Evolutionary conservation across 306 rosid species (phyloP).

Genomic region (Cucurbita argyrosperma): DNA sequence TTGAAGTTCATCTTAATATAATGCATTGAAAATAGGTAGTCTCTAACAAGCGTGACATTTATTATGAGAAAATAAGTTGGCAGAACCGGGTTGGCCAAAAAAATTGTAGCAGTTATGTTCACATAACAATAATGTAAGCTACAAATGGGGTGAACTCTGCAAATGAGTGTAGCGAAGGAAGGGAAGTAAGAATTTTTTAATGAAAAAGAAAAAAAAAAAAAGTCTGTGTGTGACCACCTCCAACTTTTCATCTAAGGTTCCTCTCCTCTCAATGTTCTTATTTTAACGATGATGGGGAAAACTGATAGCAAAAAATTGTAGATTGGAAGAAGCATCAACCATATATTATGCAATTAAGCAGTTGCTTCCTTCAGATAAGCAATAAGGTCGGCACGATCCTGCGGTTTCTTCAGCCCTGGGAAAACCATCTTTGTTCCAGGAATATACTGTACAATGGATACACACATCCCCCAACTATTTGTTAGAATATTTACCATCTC

Average conservation of each 20-base stretch:
- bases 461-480: background rate
- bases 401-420: constrained; percentile 92
- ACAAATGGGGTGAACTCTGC: background rate
- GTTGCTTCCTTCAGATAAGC: constrained; percentile 80
- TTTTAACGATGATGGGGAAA: background rate
- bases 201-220: background rate
- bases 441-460: background rate
- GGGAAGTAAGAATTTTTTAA: background rate
- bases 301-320: background rate
- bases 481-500: background rate
- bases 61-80: background rate
- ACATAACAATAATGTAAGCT: background rate
- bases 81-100: background rate
- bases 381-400: constrained; percentile 87
- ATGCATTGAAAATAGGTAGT: background rate
- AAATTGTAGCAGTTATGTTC: background rate
- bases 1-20: too few species aligned
- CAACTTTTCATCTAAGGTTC: background rate
- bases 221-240: background rate
- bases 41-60: background rate
- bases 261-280: background rate
- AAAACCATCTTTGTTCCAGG: constrained; percentile 99
- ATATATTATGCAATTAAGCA: constrained; percentile 6
- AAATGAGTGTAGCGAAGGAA: background rate
- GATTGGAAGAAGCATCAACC: background rate